phyloP scores from a whole-genome alignment of 2,329 filamentous ascomycete genomes.

The Plenodomus lindquistii region DNA sequence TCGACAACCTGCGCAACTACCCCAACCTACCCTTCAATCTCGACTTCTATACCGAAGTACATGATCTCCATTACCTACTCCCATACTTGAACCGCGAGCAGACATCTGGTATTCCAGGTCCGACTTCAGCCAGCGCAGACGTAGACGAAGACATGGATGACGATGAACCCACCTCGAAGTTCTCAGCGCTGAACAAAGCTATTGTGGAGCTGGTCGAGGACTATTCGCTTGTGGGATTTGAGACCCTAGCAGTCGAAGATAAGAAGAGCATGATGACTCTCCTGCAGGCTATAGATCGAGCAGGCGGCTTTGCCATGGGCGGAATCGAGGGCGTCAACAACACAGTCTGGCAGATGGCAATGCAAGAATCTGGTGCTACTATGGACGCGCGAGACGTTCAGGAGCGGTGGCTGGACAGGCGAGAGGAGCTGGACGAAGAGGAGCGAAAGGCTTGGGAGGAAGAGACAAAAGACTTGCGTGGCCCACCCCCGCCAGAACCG shows the following conservation, averaged over 20 bases:
- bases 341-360: conserved; percentile 94
- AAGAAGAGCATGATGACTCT: conserved; percentile 96
- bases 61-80: conserved; percentile 83
- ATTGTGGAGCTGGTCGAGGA: conserved; percentile 85
- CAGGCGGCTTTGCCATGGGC: conserved; percentile 91
- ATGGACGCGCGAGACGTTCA: conserved; percentile 90
- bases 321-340: conserved; percentile 90
- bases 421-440: conserved; percentile 81
- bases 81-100: conserved; percentile 79
- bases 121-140: conserved; percentile 37
- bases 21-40: conserved; percentile 90
- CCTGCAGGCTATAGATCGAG: conserved; percentile 84
- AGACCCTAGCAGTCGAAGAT: conserved; percentile 93
- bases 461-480: conserved; percentile 60
- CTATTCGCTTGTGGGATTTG: conserved; percentile 87
- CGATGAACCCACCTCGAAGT: conserved; percentile 61
- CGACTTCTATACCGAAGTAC: conserved; percentile 96
- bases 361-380: conserved; percentile 70
- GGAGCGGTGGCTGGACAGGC: conserved; percentile 91
- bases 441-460: conserved; percentile 77
- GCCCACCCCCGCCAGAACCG: conserved; percentile 13
- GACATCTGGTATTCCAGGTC: conserved; percentile 41
- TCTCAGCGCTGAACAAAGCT: conserved; percentile 80
- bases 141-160: conserved; percentile 57
- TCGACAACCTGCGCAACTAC: conserved; percentile 88